phyloP scores from a whole-genome alignment of 805 yeast genomes.

The Myxozyma melibiosi region DNA sequence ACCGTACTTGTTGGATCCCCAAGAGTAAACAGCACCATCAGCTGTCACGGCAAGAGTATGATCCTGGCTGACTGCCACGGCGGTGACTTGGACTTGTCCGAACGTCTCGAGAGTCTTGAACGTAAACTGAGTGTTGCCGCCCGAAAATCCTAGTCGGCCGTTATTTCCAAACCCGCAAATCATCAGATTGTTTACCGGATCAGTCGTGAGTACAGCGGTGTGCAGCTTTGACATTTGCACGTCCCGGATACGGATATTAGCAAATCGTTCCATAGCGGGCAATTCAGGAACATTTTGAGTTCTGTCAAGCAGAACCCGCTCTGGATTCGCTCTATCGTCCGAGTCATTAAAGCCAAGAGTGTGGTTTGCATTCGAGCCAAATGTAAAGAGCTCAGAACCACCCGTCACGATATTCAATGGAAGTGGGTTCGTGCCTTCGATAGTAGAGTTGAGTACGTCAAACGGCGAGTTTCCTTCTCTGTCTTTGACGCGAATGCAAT shows the following conservation, averaged over 20 bases:
- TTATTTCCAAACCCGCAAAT: conserved; percentile 69
- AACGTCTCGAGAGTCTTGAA: conserved; percentile 46
- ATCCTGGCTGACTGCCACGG: conserved; percentile 60
- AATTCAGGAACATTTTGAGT: conserved; percentile 27
- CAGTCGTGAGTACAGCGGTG: conserved; percentile 59
- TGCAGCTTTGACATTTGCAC: conserved; percentile 66
- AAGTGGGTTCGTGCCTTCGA: conserved; percentile 31
- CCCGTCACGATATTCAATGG: conserved; percentile 40
- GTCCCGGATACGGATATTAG: conserved; percentile 51
- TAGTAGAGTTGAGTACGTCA: conserved; percentile 53
- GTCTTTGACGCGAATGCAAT: conserved; percentile 61
- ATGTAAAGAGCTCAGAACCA: conserved; percentile 53
- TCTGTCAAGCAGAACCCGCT: conserved; percentile 43
- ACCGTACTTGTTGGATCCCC: conserved; percentile 76
- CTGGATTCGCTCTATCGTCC: conserved; percentile 52
- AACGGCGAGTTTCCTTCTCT: conserved; percentile 72
- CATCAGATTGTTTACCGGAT: conserved; percentile 50
- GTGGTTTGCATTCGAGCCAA: conserved; percentile 65
- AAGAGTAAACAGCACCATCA: conserved; percentile 60
- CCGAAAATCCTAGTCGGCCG: conserved; percentile 69
- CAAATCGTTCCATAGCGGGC: conserved; percentile 40
- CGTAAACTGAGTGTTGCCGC: conserved; percentile 43
- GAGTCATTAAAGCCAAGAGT: conserved; percentile 70
- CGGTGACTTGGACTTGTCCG: conserved; percentile 39
- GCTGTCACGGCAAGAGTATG: conserved; percentile 64